These are phyloP conservation scores for Russula dissimulans DNA, from an alignment of 768 basidiomycete genomes.

Conservation along the genomic window DNA sequence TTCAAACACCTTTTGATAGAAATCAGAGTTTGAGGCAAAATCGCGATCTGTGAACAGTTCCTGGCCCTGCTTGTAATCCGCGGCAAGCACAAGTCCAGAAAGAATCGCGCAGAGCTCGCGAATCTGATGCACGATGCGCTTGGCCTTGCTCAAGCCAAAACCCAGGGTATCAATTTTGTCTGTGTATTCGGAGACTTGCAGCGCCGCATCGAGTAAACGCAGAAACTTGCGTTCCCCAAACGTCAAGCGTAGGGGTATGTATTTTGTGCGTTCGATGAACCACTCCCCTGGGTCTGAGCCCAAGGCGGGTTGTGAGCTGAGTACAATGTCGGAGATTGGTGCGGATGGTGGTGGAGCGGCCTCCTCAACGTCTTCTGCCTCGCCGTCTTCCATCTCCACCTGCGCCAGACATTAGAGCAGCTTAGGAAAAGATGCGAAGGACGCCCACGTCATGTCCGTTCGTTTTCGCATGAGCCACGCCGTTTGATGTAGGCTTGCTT, in stretches of 20 bases:
- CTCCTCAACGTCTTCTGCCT: slow-evolving; percentile 33
- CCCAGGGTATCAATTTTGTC: slow-evolving; percentile 83
- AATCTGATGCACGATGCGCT: slow-evolving; percentile 80
- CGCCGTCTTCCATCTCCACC: slow-evolving; percentile 34
- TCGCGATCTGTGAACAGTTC: slow-evolving; percentile 76
- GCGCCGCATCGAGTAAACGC: slow-evolving; percentile 75
- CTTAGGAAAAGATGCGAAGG: slow-evolving; percentile 17
- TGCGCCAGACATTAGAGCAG: slow-evolving; percentile 13
- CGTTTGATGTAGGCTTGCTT: slow-evolving; percentile 18
- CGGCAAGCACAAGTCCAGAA: slow-evolving; percentile 71
- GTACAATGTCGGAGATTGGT: slow-evolving; percentile 29
- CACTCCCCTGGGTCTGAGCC: slow-evolving; percentile 68
- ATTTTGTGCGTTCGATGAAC: slow-evolving; percentile 77
- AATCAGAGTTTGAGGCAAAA: slow-evolving; percentile 69
- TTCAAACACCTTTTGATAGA: slow-evolving; percentile 75
- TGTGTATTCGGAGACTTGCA: slow-evolving; percentile 80
- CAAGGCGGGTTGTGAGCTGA: slow-evolving; percentile 48
- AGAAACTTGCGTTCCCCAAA: slow-evolving; percentile 74
- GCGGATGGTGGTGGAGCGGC: slow-evolving; percentile 7
- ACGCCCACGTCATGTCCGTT: slow-evolving; percentile 14
- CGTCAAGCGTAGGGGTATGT: slow-evolving; percentile 70
- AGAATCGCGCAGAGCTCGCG: slow-evolving; percentile 82
- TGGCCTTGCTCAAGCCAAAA: slow-evolving; percentile 73
- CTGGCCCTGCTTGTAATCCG: slow-evolving; percentile 85
- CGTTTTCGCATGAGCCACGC: slow-evolving; percentile 22